Evolutionary conservation across 768 basidiomycete genomes (phyloP), one percentile per base, ranked within the genome.

Genomic region (Collybiopsis confluens): DNA sequence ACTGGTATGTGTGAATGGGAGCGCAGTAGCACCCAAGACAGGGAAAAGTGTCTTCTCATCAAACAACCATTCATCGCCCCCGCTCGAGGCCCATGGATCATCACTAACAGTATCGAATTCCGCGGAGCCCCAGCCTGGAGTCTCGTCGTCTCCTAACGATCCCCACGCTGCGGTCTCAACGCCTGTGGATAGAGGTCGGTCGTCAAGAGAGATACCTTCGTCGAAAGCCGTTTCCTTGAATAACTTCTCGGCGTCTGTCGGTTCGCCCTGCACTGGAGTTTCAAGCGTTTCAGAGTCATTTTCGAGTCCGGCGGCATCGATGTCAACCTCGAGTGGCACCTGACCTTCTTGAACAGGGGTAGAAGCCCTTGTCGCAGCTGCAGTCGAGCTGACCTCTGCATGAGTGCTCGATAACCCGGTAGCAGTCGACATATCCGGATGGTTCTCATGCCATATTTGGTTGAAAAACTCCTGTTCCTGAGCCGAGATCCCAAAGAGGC

Each of bases 1-100:
- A 1, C 83, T 73, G 4, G 73, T 76, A 60, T 89, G 86, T 0
- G 87, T 86, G 49, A 78, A 59, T 0, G 86, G 81, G 33, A 89
- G 66, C 5, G 67, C 64, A 11, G 78, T 80, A 2, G 81, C 80
- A 0, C 85, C 88, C 4, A 89, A 65, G 38, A 81, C 68, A 59
- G 38, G 71, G 52, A 35, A 83, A 64, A 7, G 66, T 54, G 24
- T 59, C 13, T 43, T n/a, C 7, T 45, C 45, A 24, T n/a, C 18
- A 21, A 45, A 24, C 8, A 24, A 9, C 45, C 51, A 52, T 27
- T 27, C 40, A 23, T 13, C 15, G 3, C 4, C 45, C 33, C 24
- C 27, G 27, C 9, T 52, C 28, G 33, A 38, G 6, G 37, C 59
- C 45, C 45, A 46, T 24, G 18, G 16, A 26, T 40, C 36, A 26